Base-by-base conservation (phyloP, 208 protist genomes). In the Leishmania guyanensis region DNA sequence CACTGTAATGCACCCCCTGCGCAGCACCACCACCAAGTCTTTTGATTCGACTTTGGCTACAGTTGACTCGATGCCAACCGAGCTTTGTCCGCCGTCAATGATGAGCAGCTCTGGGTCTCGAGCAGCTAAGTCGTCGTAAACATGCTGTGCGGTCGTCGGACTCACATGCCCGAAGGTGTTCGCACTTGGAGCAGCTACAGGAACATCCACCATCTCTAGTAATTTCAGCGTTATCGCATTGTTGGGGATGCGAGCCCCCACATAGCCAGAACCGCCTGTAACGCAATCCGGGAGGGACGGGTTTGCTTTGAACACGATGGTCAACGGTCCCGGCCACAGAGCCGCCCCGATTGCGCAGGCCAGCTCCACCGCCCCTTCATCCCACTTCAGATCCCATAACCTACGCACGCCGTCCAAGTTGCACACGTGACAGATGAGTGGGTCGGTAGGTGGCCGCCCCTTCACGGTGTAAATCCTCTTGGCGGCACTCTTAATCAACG, bases 361-460 rank as follows among this genome's bases (percentile, higher is more conserved):
- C 50, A 98, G 80, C 54, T 81, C 65, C 33, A 93, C 75, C 39
- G 85, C 86, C n/a, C 29, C 86, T 29, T 85, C 78, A 68, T 91
- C 86, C 66, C 86, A 78, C 46, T 80, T 72, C 9, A 84, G 53
- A 62, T 95, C 89, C 90, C 94, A 98, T 75, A 98, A 83, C 64
- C 56, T 75, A 50, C 91, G 54, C 17, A 91, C 95, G 70, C 93
- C 85, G 14, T 94, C 91, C 12, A 93, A 53, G 36, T 79, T 75
- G 53, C 89, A 75, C 17, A 99, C 92, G 77, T 99, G 99, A 62
- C 98, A 98, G 92, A 99, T 99, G 22, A 99, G 87, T 14, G 99
- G 99, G 78, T 99, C 98, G 46, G 95, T 98, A 33, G 90, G 84
- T 6, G 98, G 98, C 39, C 99, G 88, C 1, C 98, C 98, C 81